Conservation (phyloP, 139 green algal genomes). For the Micromonas commoda region DNA sequence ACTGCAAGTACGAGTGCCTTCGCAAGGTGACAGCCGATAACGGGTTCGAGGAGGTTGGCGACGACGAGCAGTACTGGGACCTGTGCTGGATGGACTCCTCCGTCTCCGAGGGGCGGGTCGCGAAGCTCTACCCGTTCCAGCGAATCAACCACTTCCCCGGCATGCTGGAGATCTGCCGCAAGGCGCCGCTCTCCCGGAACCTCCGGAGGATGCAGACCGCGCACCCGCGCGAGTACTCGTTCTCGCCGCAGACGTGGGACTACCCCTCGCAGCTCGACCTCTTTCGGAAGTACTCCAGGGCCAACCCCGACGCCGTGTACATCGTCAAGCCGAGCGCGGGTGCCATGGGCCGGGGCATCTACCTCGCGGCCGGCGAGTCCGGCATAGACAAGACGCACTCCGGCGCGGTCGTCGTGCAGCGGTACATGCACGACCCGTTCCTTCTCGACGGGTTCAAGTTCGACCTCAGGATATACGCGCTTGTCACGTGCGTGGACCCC, state of each 20-base stretch:
- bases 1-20: not conserved
- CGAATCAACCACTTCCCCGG: slow-evolving; percentile 63
- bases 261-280: slow-evolving; percentile 37
- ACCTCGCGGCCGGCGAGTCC: slow-evolving; percentile 41
- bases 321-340: slow-evolving; percentile 43
- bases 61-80: slow-evolving; percentile 35
- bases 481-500: slow-evolving; percentile 58
- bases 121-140: slow-evolving; percentile 46
- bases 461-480: slow-evolving; percentile 62
- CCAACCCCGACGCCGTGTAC: slow-evolving; percentile 41
- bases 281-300: slow-evolving; percentile 21
- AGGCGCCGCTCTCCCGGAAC: slow-evolving; percentile 48
- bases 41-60: not conserved
- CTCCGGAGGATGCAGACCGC: slow-evolving; percentile 35
- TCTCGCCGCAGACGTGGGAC: slow-evolving; percentile 31
- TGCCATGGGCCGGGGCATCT: slow-evolving; percentile 52
- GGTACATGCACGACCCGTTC: slow-evolving; percentile 58
- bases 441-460: slow-evolving; percentile 48
- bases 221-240: slow-evolving; percentile 38
- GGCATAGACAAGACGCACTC: slow-evolving; percentile 27
- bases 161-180: slow-evolving; percentile 64
- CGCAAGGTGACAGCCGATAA: not conserved
- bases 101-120: slow-evolving; percentile 12
- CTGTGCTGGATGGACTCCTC: slow-evolving; percentile 51
- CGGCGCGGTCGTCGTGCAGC: slow-evolving; percentile 50